Conservation (phyloP, 305 asterid genomes). For the Plantago lanceolata region DNA sequence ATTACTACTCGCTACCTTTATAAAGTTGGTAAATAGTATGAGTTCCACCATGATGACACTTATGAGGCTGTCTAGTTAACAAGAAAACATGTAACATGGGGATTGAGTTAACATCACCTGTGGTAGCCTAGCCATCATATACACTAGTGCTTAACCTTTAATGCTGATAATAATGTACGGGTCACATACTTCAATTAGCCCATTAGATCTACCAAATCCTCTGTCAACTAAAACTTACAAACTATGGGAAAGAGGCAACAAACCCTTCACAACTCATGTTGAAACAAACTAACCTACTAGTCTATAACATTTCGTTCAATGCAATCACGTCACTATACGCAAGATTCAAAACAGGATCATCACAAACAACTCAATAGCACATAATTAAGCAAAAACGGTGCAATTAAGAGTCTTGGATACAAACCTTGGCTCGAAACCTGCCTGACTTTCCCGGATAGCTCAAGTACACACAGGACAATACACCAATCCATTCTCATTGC, state of each 20-base stretch:
- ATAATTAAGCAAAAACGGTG: slow-evolving; percentile 5
- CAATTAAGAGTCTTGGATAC: slow-evolving; percentile 9
- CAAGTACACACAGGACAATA: slow-evolving; percentile 69
- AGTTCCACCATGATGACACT: too few species aligned
- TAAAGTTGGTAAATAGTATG: too few species aligned
- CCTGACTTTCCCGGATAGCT: slow-evolving; percentile 9
- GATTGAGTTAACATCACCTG: slow-evolving; percentile 1
- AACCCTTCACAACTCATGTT: not conserved
- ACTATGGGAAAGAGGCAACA: not conserved
- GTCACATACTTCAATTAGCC: not conserved
- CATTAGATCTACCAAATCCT: not conserved
- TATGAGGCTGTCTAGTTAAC: too few species aligned
- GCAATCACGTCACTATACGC: not conserved
- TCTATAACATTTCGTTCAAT: too few species aligned
- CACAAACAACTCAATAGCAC: not conserved
- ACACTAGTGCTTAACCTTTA: not conserved
- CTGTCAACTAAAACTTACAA: not conserved
- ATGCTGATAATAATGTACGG: not conserved
- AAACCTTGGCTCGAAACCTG: slow-evolving; percentile 15
- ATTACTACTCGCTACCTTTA: too few species aligned
- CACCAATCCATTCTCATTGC: slow-evolving; percentile 86
- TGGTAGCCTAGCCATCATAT: not conserved
- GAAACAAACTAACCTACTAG: not conserved
- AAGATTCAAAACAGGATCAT: not conserved
- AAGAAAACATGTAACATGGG: not conserved